Conservation (phyloP, 1,284 basidiomycete species). For the Phlebopus sp. region DNA sequence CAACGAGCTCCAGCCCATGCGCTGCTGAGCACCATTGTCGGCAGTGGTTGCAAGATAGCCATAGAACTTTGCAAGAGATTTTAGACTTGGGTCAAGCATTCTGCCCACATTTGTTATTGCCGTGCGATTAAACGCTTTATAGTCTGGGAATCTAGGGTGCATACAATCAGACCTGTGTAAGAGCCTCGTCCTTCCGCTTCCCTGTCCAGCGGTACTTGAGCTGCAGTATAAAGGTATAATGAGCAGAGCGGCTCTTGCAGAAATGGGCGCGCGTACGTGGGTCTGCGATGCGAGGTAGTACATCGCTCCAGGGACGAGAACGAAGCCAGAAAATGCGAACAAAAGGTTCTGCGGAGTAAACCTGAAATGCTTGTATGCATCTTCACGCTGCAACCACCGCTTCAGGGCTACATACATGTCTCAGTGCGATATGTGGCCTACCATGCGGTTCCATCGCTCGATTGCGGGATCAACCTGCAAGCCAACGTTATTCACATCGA, state of each 20-base stretch:
- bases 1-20: conserved; percentile 93
- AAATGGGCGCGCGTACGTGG: conserved; percentile 31
- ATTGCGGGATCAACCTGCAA: conserved; percentile 72
- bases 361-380: conserved; percentile 74
- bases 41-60: conserved; percentile 84
- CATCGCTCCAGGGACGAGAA: conserved; percentile 47
- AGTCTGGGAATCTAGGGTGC: not conserved
- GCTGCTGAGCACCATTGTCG: conserved; percentile 82
- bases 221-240: conserved; percentile 27
- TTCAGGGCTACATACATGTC: not conserved
- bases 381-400: conserved; percentile 62
- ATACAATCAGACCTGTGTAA: conserved; percentile 26
- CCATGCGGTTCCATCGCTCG: conserved; percentile 79
- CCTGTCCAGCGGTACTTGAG: conserved; percentile 49
- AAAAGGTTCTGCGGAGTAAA: conserved; percentile 66
- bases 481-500: not conserved
- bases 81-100: conserved; percentile 39
- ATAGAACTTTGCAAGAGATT: conserved; percentile 87
- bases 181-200: conserved; percentile 43
- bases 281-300: conserved; percentile 37
- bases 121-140: too few species aligned
- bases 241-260: conserved; percentile 1
- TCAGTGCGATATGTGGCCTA: conserved; percentile 31
- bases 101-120: too few species aligned
- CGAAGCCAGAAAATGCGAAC: conserved; percentile 47